Conservation (phyloP, 2,329 filamentous ascomycete genomes). For the Monosporascus sp. region DNA sequence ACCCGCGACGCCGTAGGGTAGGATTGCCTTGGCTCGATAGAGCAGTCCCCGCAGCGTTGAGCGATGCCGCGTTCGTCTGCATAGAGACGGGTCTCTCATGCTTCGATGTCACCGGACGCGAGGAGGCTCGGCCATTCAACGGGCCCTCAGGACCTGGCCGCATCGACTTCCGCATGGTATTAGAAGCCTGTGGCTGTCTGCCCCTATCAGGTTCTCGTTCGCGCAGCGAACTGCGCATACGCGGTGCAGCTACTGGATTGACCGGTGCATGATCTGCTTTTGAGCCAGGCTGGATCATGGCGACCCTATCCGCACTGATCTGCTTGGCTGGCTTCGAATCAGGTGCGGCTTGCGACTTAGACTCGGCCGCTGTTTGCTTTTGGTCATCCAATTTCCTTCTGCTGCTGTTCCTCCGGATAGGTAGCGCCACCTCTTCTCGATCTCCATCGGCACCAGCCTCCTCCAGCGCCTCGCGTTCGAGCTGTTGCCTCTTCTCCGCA, state of each 20-base stretch:
- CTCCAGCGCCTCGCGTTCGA: slow-evolving; percentile 53
- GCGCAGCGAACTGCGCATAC: slow-evolving; percentile 45
- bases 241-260: slow-evolving; percentile 10
- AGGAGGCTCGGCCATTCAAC: slow-evolving; percentile 1
- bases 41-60: slow-evolving; percentile 5
- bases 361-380: slow-evolving; percentile 16
- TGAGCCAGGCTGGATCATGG: slow-evolving; percentile 21
- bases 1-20: slow-evolving; percentile 46
- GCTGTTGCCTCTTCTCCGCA: slow-evolving; percentile 55
- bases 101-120: slow-evolving; percentile 5
- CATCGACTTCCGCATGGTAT: slow-evolving; percentile 26
- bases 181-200: slow-evolving; percentile 5
- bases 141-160: slow-evolving; percentile 10
- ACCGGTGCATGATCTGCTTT: slow-evolving; percentile 20
- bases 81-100: slow-evolving; percentile 4
- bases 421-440: slow-evolving; percentile 28
- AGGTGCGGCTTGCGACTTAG: slow-evolving; percentile 13
- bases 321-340: slow-evolving; percentile 18
- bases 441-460: slow-evolving; percentile 46
- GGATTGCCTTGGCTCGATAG: slow-evolving; percentile 15
- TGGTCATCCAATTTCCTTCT: slow-evolving; percentile 36
- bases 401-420: slow-evolving; percentile 23
- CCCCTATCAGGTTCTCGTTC: slow-evolving; percentile 21
- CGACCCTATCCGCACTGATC: slow-evolving; percentile 5
- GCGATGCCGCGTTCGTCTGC: slow-evolving; percentile 4